Base-by-base conservation (phyloP, 208 protist species). In the Wallacemonas sp. region DNA sequence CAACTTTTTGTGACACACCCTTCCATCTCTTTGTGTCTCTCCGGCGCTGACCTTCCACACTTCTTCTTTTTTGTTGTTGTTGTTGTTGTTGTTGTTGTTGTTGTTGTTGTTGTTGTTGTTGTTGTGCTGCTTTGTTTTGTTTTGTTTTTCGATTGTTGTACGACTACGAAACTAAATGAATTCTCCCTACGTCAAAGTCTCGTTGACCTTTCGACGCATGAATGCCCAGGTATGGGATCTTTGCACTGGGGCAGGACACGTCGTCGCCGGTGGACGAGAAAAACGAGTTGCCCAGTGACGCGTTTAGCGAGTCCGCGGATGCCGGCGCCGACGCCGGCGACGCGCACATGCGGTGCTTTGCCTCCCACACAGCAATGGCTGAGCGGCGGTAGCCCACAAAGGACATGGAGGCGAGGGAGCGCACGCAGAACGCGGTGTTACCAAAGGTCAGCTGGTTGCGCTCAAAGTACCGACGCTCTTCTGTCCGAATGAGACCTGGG, bases 381-480 rank as follows among this genome's bases (percentile, higher is more conserved):
- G 76, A 70, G 2, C 80, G 75, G 8, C 80, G 76, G 29, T 68
- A 59, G 16, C 65, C 77, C 25, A 86, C 70, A 45, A 83, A 82
- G 16, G 39, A 32, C 22, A 49, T 71, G 8, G 81, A 74, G 10
- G 81, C 73, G 10, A 84, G 66, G 5, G 81, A 87, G 22, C 70
- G 67, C 11, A 75, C 73, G 23, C 74, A 67, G 41, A 87, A 84
- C 11, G 72, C 61, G 33, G 26, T 45, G 5, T 48, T 42, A 18
- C 55, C 69, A 22, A 67, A 29, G 18, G 74, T 26, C 7, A 85
- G 44, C 45, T 76, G 68, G 10, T 63, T 48, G 46, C 76, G 76
- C 36, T 81, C 74, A 1, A 85, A 65, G 29, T 73, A 74, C 44
- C 74, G 73, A 26, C 7, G 12, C 63, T 84, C 78, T 25, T 76